These are phyloP conservation scores for Coniella lustricola DNA, from an alignment of 2,329 filamentous ascomycete genomes.

Conservation along the genomic window DNA sequence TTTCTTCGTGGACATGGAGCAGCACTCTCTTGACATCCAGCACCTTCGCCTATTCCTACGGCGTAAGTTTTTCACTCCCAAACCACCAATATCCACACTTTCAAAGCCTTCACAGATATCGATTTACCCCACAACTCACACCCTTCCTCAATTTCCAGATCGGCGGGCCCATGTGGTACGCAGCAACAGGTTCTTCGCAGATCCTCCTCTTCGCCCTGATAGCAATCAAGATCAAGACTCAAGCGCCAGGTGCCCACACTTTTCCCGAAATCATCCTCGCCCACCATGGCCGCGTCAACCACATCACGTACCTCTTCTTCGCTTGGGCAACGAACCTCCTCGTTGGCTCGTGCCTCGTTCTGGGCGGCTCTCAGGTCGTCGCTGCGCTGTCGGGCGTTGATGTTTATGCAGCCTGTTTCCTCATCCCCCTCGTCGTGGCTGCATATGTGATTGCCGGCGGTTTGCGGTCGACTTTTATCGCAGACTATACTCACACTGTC, in stretches of 20 bases:
- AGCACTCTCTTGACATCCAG: constrained; percentile 36
- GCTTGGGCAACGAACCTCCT: constrained; percentile 34
- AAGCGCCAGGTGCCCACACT: constrained; percentile 33
- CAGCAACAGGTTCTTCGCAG: constrained; percentile 31
- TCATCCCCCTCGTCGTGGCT: constrained; percentile 32
- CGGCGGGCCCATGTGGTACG: constrained; percentile 36
- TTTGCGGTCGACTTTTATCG: constrained; percentile 32
- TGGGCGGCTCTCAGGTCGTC: constrained; percentile 32
- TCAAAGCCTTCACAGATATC: no score
- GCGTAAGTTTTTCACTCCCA: constrained; percentile 17
- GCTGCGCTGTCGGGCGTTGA: constrained; percentile 33
- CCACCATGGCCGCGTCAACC: constrained; percentile 30
- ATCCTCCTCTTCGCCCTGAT: constrained; percentile 35
- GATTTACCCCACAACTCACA: no score
- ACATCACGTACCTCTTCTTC: constrained; percentile 33
- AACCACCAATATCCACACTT: neutral
- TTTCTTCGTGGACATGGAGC: constrained; percentile 43
- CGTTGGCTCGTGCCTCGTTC: constrained; percentile 31
- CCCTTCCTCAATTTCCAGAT: no score
- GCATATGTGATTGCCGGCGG: constrained; percentile 34
- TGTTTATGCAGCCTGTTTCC: constrained; percentile 33
- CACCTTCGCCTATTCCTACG: constrained; percentile 35
- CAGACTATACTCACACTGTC: constrained; percentile 34
- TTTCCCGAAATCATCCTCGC: constrained; percentile 34
- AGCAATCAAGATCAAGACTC: constrained; percentile 34